These are phyloP conservation scores for Rhodotorula paludigena DNA, from an alignment of 768 basidiomycete species.

Conservation along the genomic window DNA sequence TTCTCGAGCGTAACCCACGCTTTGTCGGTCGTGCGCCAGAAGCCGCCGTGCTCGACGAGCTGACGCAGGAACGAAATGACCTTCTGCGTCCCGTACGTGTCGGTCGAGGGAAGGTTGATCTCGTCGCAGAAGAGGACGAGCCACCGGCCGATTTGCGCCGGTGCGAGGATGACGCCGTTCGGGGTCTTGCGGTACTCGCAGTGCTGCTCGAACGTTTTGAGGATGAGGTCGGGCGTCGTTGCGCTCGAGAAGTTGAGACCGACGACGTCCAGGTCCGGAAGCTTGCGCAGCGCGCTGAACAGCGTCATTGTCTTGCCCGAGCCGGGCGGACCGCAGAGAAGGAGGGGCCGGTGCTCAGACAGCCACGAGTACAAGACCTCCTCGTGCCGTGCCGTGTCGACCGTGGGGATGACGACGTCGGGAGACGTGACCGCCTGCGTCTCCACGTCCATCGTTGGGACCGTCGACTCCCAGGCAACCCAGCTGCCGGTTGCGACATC, in stretches of 20 bases:
- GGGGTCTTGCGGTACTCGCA: conserved; percentile 99
- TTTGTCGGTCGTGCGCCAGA: conserved; percentile 89
- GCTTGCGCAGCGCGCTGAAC: conserved; percentile 92
- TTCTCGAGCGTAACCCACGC: conserved; percentile 96
- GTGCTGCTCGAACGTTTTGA: conserved; percentile 99
- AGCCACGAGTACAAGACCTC: conserved; percentile 98
- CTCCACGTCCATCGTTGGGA: conserved; percentile 93
- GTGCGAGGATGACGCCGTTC: conserved; percentile 92
- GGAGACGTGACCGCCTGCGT: conserved; percentile 91
- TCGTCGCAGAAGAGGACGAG: conserved; percentile 99
- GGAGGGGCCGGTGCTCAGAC: conserved; percentile 94
- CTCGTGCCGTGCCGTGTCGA: conserved; percentile 97
- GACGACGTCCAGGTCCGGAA: conserved; percentile 98
- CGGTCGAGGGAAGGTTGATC: conserved; percentile 92
- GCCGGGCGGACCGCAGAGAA: conserved; percentile 98
- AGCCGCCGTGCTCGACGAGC: conserved; percentile 88
- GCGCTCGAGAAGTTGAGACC: conserved; percentile 99
- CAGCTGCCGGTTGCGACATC: conserved; percentile 79
- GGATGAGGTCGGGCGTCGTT: conserved; percentile 92
- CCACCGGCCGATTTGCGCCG: conserved; percentile 93
- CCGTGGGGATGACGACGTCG: conserved; percentile 94
- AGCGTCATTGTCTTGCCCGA: conserved; percentile 99
- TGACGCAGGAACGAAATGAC: conserved; percentile 98
- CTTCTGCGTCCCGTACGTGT: conserved; percentile 96
- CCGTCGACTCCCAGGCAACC: conserved; percentile 83